Conservation (phyloP, 2,329 filamentous ascomycete genomes). For the Claviceps sp. region DNA sequence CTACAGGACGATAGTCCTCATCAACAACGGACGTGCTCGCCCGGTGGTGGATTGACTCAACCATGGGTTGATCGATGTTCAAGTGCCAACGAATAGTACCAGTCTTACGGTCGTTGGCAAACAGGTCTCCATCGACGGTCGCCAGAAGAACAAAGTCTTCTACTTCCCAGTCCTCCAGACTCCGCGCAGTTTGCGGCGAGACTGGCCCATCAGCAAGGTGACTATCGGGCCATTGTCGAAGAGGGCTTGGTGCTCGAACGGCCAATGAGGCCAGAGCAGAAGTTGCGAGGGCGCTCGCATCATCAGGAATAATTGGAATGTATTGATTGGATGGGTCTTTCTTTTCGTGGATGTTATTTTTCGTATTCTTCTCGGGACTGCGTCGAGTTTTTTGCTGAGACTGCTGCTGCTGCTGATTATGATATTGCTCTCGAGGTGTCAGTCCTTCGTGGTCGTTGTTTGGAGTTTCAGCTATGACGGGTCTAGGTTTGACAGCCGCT, state of each 20-base stretch:
- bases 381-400: slow-evolving; percentile 10
- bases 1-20: slow-evolving; percentile 50
- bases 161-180: slow-evolving; percentile 97
- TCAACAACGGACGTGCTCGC: slow-evolving; percentile 50
- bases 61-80: slow-evolving; percentile 72
- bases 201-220: slow-evolving; percentile 50
- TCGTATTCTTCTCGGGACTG: slow-evolving; percentile 2
- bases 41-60: slow-evolving; percentile 75
- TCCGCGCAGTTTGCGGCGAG: slow-evolving; percentile 88
- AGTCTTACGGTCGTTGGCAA: slow-evolving; percentile 79
- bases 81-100: slow-evolving; percentile 78
- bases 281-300: slow-evolving; percentile 95
- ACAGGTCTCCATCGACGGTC: slow-evolving; percentile 96
- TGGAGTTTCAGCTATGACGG: slow-evolving; percentile 10
- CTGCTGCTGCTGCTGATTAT: slow-evolving; percentile 10
- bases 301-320: slow-evolving; percentile 31
- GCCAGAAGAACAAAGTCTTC: slow-evolving; percentile 99
- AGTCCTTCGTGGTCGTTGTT: slow-evolving; percentile 8
- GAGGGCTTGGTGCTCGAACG: slow-evolving; percentile 82
- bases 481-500: slow-evolving; percentile 15
- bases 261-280: slow-evolving; percentile 79
- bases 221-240: slow-evolving; percentile 47
- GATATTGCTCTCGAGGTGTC: slow-evolving; percentile 1
- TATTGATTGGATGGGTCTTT: background rate
- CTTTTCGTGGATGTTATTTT: slow-evolving; percentile 13